Base-by-base conservation (phyloP, 306 rosid genomes). In the Lupinus albus region DNA sequence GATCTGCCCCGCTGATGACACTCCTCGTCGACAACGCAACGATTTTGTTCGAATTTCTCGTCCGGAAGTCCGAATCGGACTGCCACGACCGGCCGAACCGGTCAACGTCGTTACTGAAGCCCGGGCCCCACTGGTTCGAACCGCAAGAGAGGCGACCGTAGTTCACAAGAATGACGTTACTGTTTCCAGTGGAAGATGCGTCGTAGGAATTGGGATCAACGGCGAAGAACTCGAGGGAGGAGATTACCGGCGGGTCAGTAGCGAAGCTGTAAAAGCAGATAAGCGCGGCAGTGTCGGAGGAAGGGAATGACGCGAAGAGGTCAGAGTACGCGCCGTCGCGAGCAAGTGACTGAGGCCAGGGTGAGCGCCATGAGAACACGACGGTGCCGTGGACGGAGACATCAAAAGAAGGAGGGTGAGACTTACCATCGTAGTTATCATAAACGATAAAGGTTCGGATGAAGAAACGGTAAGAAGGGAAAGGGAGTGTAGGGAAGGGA, bases 381-480 rank as follows among this genome's bases (percentile, higher is more conserved):
- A 89, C 56, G 14, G 98, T 93, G 11, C 88, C 89, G 21, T 77
- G 83, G 32, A 89, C 87, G 60, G 97, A 84, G 52, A 83, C 87
- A 51, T 93, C 98, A 30, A 93, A 93, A 44, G 97, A 87, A 2
- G 97, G 98, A 9, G 97, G 67, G 60, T 89, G 98, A 0, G 90
- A 80, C 64, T 84, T 88, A 12, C 97, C 99, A 71, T 90, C 99
- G 87, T 88, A 93, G 82, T 93, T 93, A 70, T 93, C 99, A 36
- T 93, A 93, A 16, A 93, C 97, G 56, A 86, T 78, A 83, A 90
- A 93, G 1, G 86, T 84, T 11, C 96, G 94, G 13, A 93, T 4
- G 71, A 84, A 85, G 92, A 82, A 93, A 10, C 97, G 86, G 0
- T 83, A 82, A n/a, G 61, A 30, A 75, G 16, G 0, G 84, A 16